Percentiles rank a stretch among this genome's conserved stretches.
Conservation (phyloP, 2,329 filamentous ascomycete species). For the Colletotrichum lupini region DNA sequence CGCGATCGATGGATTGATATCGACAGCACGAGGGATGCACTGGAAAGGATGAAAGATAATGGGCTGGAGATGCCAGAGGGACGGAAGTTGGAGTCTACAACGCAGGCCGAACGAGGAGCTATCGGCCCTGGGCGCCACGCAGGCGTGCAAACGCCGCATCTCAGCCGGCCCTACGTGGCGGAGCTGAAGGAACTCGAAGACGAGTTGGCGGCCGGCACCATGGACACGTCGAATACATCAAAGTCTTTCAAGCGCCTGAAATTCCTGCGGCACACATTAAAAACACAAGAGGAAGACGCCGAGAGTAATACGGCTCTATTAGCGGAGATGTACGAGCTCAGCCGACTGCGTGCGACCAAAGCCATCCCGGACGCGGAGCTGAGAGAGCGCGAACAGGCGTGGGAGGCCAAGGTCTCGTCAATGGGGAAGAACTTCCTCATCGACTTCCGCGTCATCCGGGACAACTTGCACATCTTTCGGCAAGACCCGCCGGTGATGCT, state of each 20-base stretch:
- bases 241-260: constrained; percentile 39
- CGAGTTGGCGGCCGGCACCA: constrained; percentile 35
- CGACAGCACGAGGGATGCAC: constrained; percentile 52
- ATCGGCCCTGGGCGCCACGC: constrained; percentile 40
- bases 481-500: constrained; percentile 63
- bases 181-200: constrained; percentile 54
- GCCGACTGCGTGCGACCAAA: constrained; percentile 38
- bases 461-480: constrained; percentile 65
- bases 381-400: constrained; percentile 44
- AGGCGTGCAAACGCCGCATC: constrained; percentile 41
- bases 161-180: constrained; percentile 54
- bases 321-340: constrained; percentile 43
- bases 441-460: constrained; percentile 55
- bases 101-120: constrained; percentile 38
- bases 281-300: constrained; percentile 37
- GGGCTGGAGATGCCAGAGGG: constrained; percentile 56
- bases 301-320: constrained; percentile 46
- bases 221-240: constrained; percentile 8
- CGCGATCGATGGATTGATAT: constrained; percentile 62
- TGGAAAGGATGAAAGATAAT: constrained; percentile 58
- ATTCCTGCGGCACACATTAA: constrained; percentile 44
- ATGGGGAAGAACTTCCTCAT: constrained; percentile 46
- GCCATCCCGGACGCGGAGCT: constrained; percentile 41
- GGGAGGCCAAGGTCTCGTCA: constrained; percentile 46
- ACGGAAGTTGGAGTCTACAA: constrained; percentile 51